Evolutionary conservation across 176 grass and related monocot genomes (phyloP), one percentile per base, ranked within the genome.

Genomic region (Coix lacrymajobi): DNA sequence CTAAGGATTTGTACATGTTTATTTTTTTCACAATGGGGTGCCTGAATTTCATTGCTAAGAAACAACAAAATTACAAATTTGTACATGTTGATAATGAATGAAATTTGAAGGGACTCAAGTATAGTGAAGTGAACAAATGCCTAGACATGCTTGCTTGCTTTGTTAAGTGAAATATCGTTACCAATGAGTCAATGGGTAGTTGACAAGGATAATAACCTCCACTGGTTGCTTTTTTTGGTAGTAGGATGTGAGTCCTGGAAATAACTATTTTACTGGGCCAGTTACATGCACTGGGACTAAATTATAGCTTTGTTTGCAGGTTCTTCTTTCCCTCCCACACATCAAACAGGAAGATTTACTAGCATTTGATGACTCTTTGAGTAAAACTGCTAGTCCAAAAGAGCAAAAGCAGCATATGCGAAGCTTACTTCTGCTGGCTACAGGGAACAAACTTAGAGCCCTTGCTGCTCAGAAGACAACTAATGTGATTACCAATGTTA

Each of bases 401-500:
- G 96, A 98, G 82, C 92, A 98, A 81, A 98, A 86, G 73, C 85
- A 88, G 72, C 96, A 88, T 69, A 90, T 98, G 89, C 85, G 91
- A 73, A 93, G 77, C 92, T 89, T 98, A 73, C 96, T 98, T 91
- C 65, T 98, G 69, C 54, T 90, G 81, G 96, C 93, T 81, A 93
- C 96, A 60, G 96, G 92, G 69, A 95, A 95, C 74, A 85, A 98
- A 81, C 80, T 98, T 79, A 95, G 88, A 92, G 96, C 96, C 84
- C 96, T 98, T 56, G 91, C 83, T 87, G 89, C 90, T 77, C 86
- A 88, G 71, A 98, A 95, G 85, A 74, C 69, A 56, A 95, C 92
- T 51, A 98, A 95, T 78, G 71, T 91, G 64, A 98, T 98, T 84
- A 98, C 92, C 39, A 98, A 98, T 80, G 92, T 98, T 76, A 98